These are phyloP conservation scores for Phytopythium sindhum DNA, from an alignment of 352 stramenopile genomes.

Conservation along the genomic window DNA sequence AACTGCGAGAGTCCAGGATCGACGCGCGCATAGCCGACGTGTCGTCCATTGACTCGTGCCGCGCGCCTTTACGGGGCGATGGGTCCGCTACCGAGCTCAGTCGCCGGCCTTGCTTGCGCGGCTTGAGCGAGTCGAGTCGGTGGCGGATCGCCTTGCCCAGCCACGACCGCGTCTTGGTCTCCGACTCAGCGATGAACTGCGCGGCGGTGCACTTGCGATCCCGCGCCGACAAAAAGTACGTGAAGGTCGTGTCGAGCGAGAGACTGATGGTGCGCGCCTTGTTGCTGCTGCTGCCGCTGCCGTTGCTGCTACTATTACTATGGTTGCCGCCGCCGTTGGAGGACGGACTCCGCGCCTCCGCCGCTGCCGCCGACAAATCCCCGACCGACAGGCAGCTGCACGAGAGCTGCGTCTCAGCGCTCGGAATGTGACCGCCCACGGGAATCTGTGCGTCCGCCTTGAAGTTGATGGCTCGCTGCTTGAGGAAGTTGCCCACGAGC, in stretches of 20 bases:
- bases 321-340: constrained; percentile 11
- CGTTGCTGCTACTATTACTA: constrained; percentile 29
- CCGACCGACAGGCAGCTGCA: constrained; percentile 70
- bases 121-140: constrained; percentile 64
- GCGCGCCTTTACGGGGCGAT: constrained; percentile 39
- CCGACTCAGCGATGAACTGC: constrained; percentile 64
- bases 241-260: constrained; percentile 64
- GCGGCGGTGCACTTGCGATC: constrained; percentile 44
- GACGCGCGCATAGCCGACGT: constrained; percentile 57
- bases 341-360: constrained; percentile 6
- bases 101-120: constrained; percentile 49
- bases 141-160: constrained; percentile 61
- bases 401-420: constrained; percentile 51
- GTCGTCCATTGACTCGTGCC: constrained; percentile 34
- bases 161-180: constrained; percentile 54
- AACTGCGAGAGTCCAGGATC: constrained; percentile 17
- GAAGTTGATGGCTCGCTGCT: constrained; percentile 70
- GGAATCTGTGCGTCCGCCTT: constrained; percentile 47
- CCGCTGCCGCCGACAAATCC: constrained; percentile 26
- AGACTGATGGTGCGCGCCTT: constrained; percentile 75
- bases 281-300: constrained; percentile 56
- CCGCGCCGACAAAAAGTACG: constrained; percentile 61
- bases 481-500: constrained; percentile 56
- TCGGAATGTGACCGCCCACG: constrained; percentile 44
- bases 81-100: constrained; percentile 25